A percentile compares a stretch with the other conserved stretches of the same genome.
phyloP scores from a whole-genome alignment of 2,329 filamentous ascomycete genomes.

The Pseudopithomyces maydicus region DNA sequence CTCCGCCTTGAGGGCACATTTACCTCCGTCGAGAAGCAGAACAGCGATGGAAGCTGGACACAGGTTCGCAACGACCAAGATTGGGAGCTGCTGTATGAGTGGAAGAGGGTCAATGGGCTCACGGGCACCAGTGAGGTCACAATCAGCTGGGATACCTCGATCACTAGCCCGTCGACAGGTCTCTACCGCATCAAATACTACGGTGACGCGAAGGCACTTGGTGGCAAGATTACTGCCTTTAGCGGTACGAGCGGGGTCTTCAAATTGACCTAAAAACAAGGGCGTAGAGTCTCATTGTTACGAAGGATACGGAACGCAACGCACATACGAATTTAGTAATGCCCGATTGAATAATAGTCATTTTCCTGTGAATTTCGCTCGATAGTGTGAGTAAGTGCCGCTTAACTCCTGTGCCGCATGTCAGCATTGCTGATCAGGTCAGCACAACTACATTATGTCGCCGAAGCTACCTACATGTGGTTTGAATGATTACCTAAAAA shows the following conservation, averaged over 20 bases:
- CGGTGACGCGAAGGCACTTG: conserved; percentile 74
- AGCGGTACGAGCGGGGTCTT: conserved; percentile 34
- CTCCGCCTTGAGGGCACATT: conserved; percentile 79
- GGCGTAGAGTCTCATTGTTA: neutral
- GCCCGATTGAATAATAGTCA: neutral
- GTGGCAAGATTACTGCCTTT: conserved; percentile 44
- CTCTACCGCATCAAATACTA: conserved; percentile 82
- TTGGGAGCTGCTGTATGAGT: conserved; percentile 82
- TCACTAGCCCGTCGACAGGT: conserved; percentile 57
- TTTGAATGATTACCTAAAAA: too few species aligned
- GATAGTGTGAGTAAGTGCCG: neutral
- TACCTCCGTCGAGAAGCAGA: conserved; percentile 72
- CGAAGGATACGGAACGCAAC: conserved; percentile 3
- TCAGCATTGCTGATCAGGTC: neutral
- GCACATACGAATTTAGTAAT: neutral
- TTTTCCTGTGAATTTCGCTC: neutral
- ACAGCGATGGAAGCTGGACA: conserved; percentile 62
- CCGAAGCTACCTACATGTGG: neutral
- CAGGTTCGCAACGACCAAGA: conserved; percentile 74
- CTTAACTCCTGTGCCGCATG: neutral
- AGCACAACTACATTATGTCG: neutral
- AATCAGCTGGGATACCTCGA: conserved; percentile 76
- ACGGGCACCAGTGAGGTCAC: conserved; percentile 78
- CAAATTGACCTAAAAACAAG: conserved; percentile 8
- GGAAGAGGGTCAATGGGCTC: conserved; percentile 72